Percentiles rank a stretch among this genome's conserved stretches.
Evolutionary conservation across 257 asterid genomes (phyloP).

Genomic region (Haberlea rhodopensis): DNA sequence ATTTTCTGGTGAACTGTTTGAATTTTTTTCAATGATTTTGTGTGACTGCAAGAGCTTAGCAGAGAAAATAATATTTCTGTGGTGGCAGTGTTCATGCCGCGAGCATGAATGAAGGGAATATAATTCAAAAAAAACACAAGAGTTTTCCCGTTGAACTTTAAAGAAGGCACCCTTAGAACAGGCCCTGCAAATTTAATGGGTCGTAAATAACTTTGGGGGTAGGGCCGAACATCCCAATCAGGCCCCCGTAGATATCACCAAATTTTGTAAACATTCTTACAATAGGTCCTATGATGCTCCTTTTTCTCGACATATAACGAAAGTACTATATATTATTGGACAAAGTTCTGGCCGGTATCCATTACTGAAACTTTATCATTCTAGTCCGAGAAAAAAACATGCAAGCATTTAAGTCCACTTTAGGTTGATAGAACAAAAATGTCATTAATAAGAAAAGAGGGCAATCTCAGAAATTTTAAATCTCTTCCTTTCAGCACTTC

Average conservation of each 20-base stretch:
- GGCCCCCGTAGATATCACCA: neutral
- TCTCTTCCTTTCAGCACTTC: too few relatives aligned
- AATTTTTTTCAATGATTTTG: conserved; percentile 38
- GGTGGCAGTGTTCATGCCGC: conserved; percentile 38
- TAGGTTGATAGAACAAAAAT: too few relatives aligned
- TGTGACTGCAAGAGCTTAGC: conserved; percentile 35
- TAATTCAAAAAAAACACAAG: neutral
- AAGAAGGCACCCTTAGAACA: neutral
- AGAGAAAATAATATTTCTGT: conserved; percentile 34
- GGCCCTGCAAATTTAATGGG: neutral
- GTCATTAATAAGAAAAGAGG: too few relatives aligned
- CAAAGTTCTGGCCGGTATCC: too few relatives aligned
- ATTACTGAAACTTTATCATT: too few relatives aligned
- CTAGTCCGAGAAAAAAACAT: too few relatives aligned
- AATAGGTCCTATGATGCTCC: too few relatives aligned
- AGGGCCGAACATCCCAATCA: neutral
- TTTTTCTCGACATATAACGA: too few relatives aligned
- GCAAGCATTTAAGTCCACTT: too few relatives aligned
- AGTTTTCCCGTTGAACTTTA: neutral
- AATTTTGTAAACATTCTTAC: too few relatives aligned
- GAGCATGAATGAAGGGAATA: conserved; percentile 13
- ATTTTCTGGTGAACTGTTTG: conserved; percentile 54
- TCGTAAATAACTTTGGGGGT: neutral
- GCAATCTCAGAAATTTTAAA: too few relatives aligned
- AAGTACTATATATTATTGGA: too few relatives aligned